Evolutionary conservation across 768 basidiomycete genomes (phyloP).

Genomic region (Boletus pseudo-olivaceus): DNA sequence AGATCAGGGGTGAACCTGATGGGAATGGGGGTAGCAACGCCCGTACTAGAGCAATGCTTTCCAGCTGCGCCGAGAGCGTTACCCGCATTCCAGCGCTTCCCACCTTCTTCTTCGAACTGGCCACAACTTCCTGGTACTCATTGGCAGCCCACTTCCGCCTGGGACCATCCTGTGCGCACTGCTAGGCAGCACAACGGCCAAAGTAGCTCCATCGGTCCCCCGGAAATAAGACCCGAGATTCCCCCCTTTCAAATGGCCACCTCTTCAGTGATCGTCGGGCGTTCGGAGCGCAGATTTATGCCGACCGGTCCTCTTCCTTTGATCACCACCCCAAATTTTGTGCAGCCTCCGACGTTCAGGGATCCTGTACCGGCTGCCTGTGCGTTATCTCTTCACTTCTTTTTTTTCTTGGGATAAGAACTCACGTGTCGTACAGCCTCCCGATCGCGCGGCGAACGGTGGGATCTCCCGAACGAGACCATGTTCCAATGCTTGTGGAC

Average conservation of each 20-base stretch:
- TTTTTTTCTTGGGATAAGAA: background rate
- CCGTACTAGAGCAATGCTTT: constrained; percentile 2
- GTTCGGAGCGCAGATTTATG: background rate
- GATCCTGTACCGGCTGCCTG: constrained; percentile 8
- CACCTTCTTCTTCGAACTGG: background rate
- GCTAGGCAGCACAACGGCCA: background rate
- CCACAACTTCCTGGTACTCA: background rate
- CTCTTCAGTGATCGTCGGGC: background rate
- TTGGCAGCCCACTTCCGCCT: constrained; percentile 1
- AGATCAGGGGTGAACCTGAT: background rate
- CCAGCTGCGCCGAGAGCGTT: background rate
- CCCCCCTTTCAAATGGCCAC: background rate
- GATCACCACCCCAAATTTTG: background rate
- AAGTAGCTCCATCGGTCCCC: background rate
- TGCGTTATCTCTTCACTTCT: constrained; percentile 4
- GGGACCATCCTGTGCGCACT: constrained; percentile 2
- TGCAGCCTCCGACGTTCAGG: background rate
- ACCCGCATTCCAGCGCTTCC: background rate
- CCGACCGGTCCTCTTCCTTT: background rate
- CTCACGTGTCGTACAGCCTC: constrained; percentile 14
- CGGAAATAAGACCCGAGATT: background rate
- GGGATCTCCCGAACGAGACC: background rate
- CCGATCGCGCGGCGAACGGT: constrained; percentile 9
- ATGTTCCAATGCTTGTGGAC: constrained; percentile 24
- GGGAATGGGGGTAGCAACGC: background rate